Conservation (phyloP, 2,329 filamentous ascomycete genomes). For the Endocalyx cinctus region DNA sequence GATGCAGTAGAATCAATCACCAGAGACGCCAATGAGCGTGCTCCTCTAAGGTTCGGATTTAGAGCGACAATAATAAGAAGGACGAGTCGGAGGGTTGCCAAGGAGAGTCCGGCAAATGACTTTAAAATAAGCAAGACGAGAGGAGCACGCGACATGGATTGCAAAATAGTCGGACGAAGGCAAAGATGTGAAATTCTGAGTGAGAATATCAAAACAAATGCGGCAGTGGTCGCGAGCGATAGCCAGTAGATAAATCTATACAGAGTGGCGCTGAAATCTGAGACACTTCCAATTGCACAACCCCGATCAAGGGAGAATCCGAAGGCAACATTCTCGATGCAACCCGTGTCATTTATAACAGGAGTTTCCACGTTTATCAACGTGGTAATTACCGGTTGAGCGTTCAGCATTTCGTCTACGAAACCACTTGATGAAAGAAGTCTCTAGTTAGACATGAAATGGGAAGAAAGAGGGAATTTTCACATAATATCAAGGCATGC, state of each 20-base stretch:
- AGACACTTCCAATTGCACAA: conserved; percentile 1
- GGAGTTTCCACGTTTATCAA: no score
- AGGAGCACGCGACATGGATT: conserved; percentile 1
- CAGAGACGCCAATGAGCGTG: conserved; percentile 1
- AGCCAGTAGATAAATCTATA: conserved; percentile 4
- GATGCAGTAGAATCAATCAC: conserved; percentile 1
- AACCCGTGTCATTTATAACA: neutral
- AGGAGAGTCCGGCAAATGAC: conserved; percentile 1
- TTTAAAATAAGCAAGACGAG: conserved; percentile 2
- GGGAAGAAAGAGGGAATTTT: no score
- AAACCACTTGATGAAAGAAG: no score
- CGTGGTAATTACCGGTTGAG: no score
- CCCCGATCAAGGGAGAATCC: conserved; percentile 2
- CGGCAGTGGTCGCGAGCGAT: conserved; percentile 1
- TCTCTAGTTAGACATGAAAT: no score
- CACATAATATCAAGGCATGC: no score
- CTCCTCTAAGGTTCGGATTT: conserved; percentile 1
- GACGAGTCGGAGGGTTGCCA: conserved; percentile 1
- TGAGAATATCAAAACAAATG: neutral
- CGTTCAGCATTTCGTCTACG: no score
- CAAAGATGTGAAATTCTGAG: neutral
- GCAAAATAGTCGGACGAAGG: conserved; percentile 1
- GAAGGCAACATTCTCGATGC: conserved; percentile 1
- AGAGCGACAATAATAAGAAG: conserved; percentile 2
- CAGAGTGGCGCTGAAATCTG: conserved; percentile 1